Conservation (phyloP, 2,329 filamentous ascomycete species). For the Ascochyta rabiei region DNA sequence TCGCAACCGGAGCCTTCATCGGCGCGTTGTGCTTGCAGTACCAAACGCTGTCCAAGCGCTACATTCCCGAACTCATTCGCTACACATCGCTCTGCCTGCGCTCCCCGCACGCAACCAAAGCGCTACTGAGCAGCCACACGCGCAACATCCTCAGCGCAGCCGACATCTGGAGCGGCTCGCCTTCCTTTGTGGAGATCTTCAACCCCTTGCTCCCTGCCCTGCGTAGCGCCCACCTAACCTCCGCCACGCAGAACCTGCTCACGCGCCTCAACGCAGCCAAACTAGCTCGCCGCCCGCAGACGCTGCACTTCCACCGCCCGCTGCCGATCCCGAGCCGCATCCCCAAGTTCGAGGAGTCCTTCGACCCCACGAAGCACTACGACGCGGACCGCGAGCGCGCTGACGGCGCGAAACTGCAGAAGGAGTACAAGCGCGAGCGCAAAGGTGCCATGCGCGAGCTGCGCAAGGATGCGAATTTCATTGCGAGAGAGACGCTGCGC, state of each 20-base stretch:
- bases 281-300: conserved; percentile 75
- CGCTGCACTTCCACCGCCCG: conserved; percentile 87
- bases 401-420: conserved; percentile 81
- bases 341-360: conserved; percentile 95
- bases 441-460: conserved; percentile 95
- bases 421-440: conserved; percentile 91
- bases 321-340: conserved; percentile 86
- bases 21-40: conserved; percentile 81
- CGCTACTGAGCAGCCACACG: conserved; percentile 65
- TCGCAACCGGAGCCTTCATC: conserved; percentile 78
- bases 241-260: conserved; percentile 66
- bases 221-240: conserved; percentile 37
- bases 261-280: conserved; percentile 67
- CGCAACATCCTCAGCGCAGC: conserved; percentile 71
- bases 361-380: conserved; percentile 96
- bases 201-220: conserved; percentile 58
- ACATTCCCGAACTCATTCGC: conserved; percentile 85
- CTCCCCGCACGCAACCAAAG: conserved; percentile 46
- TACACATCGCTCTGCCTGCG: conserved; percentile 76
- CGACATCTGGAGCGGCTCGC: conserved; percentile 74
- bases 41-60: conserved; percentile 81
- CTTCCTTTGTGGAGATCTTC: conserved; percentile 81
- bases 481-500: conserved; percentile 85
- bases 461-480: conserved; percentile 92
- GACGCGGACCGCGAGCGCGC: conserved; percentile 91